These are phyloP conservation scores for Helianthus annuus DNA, from an alignment of 129 eudicot genomes.

Conservation along the genomic window HanXRQr2.0-SUNRISE NC_035442.2:129134421-129134920, in stretches of 20 bases:
- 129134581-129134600: slow-evolving; percentile 44
- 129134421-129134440: slow-evolving; percentile 45
- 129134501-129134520: slow-evolving; percentile 84
- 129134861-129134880: too few relatives aligned
- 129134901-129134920: slow-evolving; percentile 6
- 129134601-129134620: slow-evolving; percentile 64
- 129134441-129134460: slow-evolving; percentile 54
- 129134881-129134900: background rate
- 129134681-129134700: slow-evolving; percentile 13
- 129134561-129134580: slow-evolving; percentile 40
- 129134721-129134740: slow-evolving; percentile 10
- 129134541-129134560: slow-evolving; percentile 55
- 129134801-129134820: too few relatives aligned
- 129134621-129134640: slow-evolving; percentile 25
- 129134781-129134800: too few relatives aligned
- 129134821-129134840: too few relatives aligned
- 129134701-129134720: slow-evolving; percentile 26
- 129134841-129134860: too few relatives aligned
- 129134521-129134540: slow-evolving; percentile 75
- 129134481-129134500: slow-evolving; percentile 93
- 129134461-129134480: slow-evolving; percentile 75
- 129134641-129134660: slow-evolving; percentile 35
- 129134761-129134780: background rate
- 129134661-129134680: slow-evolving; percentile 10
- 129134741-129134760: background rate